Evolutionary conservation across 2,329 filamentous ascomycete species (phyloP).

Genomic region (Fusarium nisikadoi): DNA sequence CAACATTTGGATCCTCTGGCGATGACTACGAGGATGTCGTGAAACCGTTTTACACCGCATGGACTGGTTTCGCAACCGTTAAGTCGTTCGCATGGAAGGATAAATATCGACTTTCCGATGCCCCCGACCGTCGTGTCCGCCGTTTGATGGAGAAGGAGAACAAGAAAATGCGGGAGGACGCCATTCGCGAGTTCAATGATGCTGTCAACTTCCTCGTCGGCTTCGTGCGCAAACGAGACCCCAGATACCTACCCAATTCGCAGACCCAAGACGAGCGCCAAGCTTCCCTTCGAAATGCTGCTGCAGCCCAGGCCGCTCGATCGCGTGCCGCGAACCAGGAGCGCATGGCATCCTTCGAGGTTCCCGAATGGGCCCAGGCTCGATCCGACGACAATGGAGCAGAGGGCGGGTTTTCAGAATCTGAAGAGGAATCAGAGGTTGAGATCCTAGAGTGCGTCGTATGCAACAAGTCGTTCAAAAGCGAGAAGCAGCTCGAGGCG

Average conservation of each 20-base stretch:
- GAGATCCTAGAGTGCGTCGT: conserved; percentile 78
- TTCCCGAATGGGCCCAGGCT: conserved; percentile 80
- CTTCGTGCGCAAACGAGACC: conserved; percentile 92
- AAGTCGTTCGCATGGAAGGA: conserved; percentile 95
- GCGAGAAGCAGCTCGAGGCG: conserved; percentile 88
- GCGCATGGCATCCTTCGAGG: conserved; percentile 71
- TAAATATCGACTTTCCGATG: conserved; percentile 82
- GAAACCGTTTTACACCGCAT: conserved; percentile 81
- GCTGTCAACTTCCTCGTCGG: conserved; percentile 85
- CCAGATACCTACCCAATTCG: conserved; percentile 80
- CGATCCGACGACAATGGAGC: conserved; percentile 61
- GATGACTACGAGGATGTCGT: conserved; percentile 82
- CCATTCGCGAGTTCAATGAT: conserved; percentile 89
- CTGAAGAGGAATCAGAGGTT: conserved; percentile 63
- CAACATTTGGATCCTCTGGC: conserved; percentile 81
- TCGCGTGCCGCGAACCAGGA: conserved; percentile 84
- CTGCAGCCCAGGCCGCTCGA: conserved; percentile 84
- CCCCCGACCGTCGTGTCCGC: conserved; percentile 84
- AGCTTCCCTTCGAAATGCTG: conserved; percentile 78
- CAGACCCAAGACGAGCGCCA: conserved; percentile 86
- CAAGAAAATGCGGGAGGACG: conserved; percentile 82
- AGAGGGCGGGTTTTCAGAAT: conserved; percentile 71
- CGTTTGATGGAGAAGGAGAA: conserved; percentile 97
- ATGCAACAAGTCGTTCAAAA: conserved; percentile 86
- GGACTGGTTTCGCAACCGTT: conserved; percentile 83